A percentile compares a stretch with the other conserved stretches of the same genome.
phyloP scores from a whole-genome alignment of 495 filamentous ascomycete species.

The Bombardia bombarda region DNA sequence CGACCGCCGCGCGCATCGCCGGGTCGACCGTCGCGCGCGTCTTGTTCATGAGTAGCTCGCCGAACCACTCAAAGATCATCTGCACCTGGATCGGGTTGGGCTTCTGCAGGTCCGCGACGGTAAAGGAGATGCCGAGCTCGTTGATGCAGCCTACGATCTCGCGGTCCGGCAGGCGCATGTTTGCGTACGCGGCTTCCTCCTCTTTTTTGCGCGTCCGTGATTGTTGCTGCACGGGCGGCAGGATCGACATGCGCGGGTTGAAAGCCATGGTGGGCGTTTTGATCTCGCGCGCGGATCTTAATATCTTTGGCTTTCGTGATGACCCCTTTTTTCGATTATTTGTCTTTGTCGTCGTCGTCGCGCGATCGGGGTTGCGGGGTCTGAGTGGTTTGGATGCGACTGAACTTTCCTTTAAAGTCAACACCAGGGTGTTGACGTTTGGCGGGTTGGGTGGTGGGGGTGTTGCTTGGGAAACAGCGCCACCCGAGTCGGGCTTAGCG shows the following conservation, averaged over 20 bases:
- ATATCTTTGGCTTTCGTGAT: no score
- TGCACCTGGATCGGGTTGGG: conserved; percentile 90
- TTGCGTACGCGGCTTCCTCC: conserved; percentile 68
- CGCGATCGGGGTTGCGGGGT: no score
- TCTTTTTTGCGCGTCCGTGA: conserved; percentile 59
- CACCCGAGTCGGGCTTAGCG: no score
- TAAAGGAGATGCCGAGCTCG: conserved; percentile 88
- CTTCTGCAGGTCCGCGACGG: conserved; percentile 81
- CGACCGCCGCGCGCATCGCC: conserved; percentile 81
- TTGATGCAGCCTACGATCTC: conserved; percentile 96
- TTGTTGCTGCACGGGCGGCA: conserved; percentile 49
- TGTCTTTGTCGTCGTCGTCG: no score
- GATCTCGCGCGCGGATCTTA: no score
- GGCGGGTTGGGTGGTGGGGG: no score
- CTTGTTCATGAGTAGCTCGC: conserved; percentile 83
- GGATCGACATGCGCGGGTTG: conserved; percentile 72
- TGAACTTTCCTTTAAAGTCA: no score
- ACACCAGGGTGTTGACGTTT: no score
- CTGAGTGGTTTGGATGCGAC: no score
- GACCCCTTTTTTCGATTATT: no score
- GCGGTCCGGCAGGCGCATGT: conserved; percentile 78
- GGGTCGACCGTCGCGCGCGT: conserved; percentile 88
- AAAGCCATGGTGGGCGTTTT: conserved; percentile 61
- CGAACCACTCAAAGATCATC: conserved; percentile 96
- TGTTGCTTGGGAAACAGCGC: no score